phyloP scores from a whole-genome alignment of 1,284 basidiomycete species.

The Mycena sp. region DNA sequence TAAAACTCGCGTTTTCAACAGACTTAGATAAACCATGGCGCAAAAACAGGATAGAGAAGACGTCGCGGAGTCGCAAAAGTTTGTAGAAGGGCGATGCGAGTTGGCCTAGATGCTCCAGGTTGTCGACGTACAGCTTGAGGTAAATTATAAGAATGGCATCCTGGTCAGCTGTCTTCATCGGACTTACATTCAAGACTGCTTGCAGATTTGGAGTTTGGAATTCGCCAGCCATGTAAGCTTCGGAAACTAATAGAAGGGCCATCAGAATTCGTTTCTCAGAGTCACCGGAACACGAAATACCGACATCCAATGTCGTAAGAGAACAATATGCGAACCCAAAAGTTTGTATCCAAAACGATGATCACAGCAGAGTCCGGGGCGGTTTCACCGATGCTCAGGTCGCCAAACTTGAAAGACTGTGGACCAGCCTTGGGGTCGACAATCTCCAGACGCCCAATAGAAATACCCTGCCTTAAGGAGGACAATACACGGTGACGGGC shows the following conservation, averaged over 20 bases:
- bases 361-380: background rate
- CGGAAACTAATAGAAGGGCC: conserved; percentile 55
- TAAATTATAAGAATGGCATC: too few species aligned
- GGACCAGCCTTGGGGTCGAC: background rate
- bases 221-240: conserved; percentile 75
- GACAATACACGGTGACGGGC: background rate
- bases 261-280: background rate
- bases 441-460: background rate
- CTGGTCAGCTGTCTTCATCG: too few species aligned
- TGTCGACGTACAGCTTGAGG: too few species aligned
- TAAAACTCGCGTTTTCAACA: too few species aligned
- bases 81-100: too few species aligned
- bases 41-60: too few species aligned
- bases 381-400: background rate
- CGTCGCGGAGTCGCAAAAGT: too few species aligned
- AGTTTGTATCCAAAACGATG: background rate
- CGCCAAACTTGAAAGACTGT: background rate
- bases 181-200: conserved; percentile 67
- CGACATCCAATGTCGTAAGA: conserved; percentile 3
- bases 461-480: background rate
- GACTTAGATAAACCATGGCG: too few species aligned
- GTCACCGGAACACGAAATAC: too few species aligned
- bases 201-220: conserved; percentile 65
- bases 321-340: background rate
- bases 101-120: too few species aligned